A percentile compares a stretch with the other conserved stretches of the same genome.
These are phyloP conservation scores for Cyclotella atomus DNA, from an alignment of 108 stramenopile genomes.

Conservation along the genomic window DNA sequence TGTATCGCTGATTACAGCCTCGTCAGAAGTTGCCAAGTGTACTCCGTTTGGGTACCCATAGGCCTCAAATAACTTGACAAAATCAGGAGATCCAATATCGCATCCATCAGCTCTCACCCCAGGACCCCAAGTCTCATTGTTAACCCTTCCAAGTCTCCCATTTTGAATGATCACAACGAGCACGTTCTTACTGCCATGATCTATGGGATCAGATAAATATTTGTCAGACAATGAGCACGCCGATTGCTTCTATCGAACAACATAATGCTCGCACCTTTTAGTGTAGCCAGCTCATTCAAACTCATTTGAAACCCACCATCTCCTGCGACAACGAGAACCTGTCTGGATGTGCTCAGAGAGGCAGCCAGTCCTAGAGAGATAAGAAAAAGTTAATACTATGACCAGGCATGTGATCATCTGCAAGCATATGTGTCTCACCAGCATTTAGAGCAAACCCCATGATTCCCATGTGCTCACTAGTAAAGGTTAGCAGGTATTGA, in stretches of 20 bases:
- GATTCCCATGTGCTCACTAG: conserved; percentile 55
- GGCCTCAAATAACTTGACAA: conserved; percentile 35
- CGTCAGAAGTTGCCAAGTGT: conserved; percentile 20
- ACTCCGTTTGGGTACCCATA: conserved; percentile 34
- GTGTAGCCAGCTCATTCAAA: conserved; percentile 32
- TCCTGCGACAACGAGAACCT: conserved; percentile 48
- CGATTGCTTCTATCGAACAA: background rate
- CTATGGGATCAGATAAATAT: background rate
- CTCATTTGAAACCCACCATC: conserved; percentile 59
- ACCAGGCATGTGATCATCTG: no score
- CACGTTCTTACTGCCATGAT: conserved; percentile 24
- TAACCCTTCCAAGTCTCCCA: conserved; percentile 1
- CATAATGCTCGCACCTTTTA: conserved; percentile 4
- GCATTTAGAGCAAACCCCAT: conserved; percentile 58
- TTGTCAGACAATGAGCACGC: background rate
- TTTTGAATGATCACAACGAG: conserved; percentile 30
- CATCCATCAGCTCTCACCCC: conserved; percentile 37
- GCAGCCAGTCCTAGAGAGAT: conserved; percentile 7
- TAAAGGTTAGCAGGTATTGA: no score
- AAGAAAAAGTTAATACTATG: no score
- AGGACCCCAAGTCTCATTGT: conserved; percentile 33
- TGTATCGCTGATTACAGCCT: background rate
- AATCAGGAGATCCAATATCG: conserved; percentile 22
- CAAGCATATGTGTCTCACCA: conserved; percentile 14
- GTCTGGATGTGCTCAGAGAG: background rate